Evolutionary conservation across 306 rosid genomes (phyloP).

Genomic region (Castanea mollissima): DNA sequence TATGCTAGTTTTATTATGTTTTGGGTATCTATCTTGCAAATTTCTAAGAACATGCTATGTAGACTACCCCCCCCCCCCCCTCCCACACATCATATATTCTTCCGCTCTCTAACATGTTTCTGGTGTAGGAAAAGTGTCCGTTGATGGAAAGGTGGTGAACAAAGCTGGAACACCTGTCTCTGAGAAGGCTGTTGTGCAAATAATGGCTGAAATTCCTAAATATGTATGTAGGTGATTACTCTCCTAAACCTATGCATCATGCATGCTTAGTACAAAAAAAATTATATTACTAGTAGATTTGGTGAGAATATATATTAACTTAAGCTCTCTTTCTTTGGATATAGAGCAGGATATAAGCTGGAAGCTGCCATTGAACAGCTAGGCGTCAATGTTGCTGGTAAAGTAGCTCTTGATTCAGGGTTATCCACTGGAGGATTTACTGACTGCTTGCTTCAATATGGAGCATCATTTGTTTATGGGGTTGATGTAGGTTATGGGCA

Average conservation of each 20-base stretch:
- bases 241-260: conserved; percentile 23
- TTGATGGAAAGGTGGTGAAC: conserved; percentile 74
- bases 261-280: conserved; percentile 7
- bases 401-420: conserved; percentile 95
- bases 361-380: conserved; percentile 93
- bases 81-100: too few relatives aligned
- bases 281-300: conserved; percentile 7
- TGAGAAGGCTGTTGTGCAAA: conserved; percentile 75
- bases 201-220: conserved; percentile 86
- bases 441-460: conserved; percentile 91
- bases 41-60: neutral
- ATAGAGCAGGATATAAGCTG: conserved; percentile 91
- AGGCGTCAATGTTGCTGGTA: conserved; percentile 65
- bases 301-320: conserved; percentile 14
- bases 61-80: neutral
- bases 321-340: neutral
- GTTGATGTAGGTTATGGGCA: conserved; percentile 97
- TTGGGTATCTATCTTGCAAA: neutral
- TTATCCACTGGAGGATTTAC: conserved; percentile 95
- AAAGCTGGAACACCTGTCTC: conserved; percentile 87
- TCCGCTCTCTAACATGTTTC: neutral
- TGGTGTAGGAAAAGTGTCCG: conserved; percentile 74
- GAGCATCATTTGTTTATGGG: conserved; percentile 88
- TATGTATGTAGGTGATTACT: conserved; percentile 98
- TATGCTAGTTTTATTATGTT: neutral